Percentiles rank a stretch among this genome's conserved stretches.
phyloP scores from a whole-genome alignment of 495 filamentous ascomycete species.

The Penicillium cataractarum region DNA sequence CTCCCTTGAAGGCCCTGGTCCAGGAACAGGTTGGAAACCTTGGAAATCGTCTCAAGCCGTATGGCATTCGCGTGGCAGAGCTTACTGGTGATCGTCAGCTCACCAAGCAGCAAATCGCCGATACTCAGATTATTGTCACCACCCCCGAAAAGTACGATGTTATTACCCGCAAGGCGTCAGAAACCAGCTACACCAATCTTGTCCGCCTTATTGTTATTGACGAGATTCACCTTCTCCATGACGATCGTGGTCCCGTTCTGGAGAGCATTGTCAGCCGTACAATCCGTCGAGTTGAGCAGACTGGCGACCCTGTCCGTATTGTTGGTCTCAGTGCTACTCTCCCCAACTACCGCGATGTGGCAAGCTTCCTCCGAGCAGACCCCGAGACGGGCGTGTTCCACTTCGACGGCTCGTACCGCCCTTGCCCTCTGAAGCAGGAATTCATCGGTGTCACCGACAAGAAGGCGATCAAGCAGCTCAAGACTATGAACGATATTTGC shows the following conservation, averaged over 20 bases:
- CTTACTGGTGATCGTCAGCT: constrained; percentile 97
- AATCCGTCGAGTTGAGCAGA: constrained; percentile 89
- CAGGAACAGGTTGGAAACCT: constrained; percentile 98
- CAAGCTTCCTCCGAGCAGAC: constrained; percentile 92
- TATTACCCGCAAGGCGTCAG: constrained; percentile 96
- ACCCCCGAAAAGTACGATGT: constrained; percentile 99
- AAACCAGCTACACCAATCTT: constrained; percentile 94
- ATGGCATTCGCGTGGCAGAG: constrained; percentile 90
- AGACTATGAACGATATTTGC: constrained; percentile 99
- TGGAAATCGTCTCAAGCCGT: constrained; percentile 84
- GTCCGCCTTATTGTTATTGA: constrained; percentile 95
- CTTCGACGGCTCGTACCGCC: constrained; percentile 92
- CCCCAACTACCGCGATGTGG: constrained; percentile 96
- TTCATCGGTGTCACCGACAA: constrained; percentile 98
- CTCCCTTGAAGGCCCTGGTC: constrained; percentile 94
- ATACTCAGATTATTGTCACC: constrained; percentile 98
- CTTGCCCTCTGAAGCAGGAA: constrained; percentile 92
- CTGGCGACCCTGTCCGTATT: constrained; percentile 85
- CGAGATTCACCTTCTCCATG: constrained; percentile 96
- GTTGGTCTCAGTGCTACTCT: constrained; percentile 93
- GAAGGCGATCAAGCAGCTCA: constrained; percentile 98
- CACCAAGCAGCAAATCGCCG: constrained; percentile 96
- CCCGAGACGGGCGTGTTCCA: constrained; percentile 85
- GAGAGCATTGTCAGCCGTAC: constrained; percentile 97
- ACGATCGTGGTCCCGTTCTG: constrained; percentile 94